Conservation (phyloP, 2,329 filamentous ascomycete species). For the Colletotrichum cordylinicola region DNA sequence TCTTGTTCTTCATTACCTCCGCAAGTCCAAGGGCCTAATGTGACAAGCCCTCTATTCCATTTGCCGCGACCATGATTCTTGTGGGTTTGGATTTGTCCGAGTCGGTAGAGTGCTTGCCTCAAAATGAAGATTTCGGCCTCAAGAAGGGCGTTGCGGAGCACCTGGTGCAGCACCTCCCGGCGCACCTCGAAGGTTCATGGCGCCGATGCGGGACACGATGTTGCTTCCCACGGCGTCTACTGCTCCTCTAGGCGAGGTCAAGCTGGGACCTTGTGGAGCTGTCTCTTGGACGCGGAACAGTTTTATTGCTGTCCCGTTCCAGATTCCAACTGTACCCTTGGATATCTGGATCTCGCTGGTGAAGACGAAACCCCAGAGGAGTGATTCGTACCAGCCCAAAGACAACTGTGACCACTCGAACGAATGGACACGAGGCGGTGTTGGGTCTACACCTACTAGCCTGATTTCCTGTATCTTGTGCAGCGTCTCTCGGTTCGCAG, state of each 20-base stretch:
- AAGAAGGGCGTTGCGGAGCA: conserved; percentile 4
- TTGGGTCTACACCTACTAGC: conserved; percentile 76
- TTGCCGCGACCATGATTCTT: neutral
- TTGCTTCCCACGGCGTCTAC: conserved; percentile 94
- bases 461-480: conserved; percentile 64
- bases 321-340: conserved; percentile 88
- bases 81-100: neutral
- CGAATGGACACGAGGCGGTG: conserved; percentile 78
- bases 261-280: conserved; percentile 76
- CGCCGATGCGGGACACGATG: conserved; percentile 85
- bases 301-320: conserved; percentile 89
- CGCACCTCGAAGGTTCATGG: conserved; percentile 71
- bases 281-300: conserved; percentile 91
- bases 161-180: conserved; percentile 24
- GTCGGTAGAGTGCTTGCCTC: neutral
- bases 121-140: neutral
- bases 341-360: conserved; percentile 86
- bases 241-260: conserved; percentile 86
- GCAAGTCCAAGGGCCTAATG: neutral
- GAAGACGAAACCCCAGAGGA: conserved; percentile 94
- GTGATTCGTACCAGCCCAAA: conserved; percentile 93
- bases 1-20: neutral
- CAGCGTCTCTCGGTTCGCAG: conserved; percentile 51
- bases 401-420: conserved; percentile 94
- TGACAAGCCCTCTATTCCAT: neutral